Conservation (phyloP, 129 eudicot species). For the Artemisia tridentata region DNA sequence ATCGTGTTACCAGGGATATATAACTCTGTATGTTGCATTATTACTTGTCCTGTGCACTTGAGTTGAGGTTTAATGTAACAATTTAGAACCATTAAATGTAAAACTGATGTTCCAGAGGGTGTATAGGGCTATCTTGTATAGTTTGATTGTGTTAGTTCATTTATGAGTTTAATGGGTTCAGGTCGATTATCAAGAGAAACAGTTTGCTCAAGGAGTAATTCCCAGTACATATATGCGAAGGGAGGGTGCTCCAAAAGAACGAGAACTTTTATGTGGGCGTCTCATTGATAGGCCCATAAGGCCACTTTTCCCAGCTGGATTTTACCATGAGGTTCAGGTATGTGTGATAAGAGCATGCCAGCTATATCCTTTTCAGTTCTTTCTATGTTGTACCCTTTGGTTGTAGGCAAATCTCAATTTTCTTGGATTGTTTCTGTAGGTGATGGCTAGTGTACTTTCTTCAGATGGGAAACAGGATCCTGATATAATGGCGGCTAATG, state of each 20-base stretch:
- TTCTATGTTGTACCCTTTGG: background rate
- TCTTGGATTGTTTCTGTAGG: conserved; percentile 36
- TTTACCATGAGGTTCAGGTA: conserved; percentile 92
- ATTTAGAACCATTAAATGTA: background rate
- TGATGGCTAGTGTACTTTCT: conserved; percentile 91
- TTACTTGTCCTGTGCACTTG: background rate
- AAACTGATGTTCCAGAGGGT: background rate
- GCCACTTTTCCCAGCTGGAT: conserved; percentile 93
- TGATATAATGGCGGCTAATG: conserved; percentile 96
- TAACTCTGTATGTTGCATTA: too few species aligned
- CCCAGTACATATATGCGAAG: conserved; percentile 90
- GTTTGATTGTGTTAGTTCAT: too few species aligned
- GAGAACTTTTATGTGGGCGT: conserved; percentile 89
- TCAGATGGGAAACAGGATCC: conserved; percentile 99
- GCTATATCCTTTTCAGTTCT: conserved; percentile 3
- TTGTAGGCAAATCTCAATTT: background rate
- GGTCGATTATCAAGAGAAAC: conserved; percentile 99
- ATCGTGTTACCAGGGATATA: too few species aligned
- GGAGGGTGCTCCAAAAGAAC: conserved; percentile 98
- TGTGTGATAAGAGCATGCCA: conserved; percentile 7
- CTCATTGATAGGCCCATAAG: conserved; percentile 92
- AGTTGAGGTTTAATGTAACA: background rate
- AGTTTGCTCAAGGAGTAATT: conserved; percentile 93
- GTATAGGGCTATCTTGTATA: background rate
- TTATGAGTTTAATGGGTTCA: conserved; percentile 15